phyloP scores from a whole-genome alignment of 2,329 filamentous ascomycete species.

The Herpomyces periplanetae region DNA sequence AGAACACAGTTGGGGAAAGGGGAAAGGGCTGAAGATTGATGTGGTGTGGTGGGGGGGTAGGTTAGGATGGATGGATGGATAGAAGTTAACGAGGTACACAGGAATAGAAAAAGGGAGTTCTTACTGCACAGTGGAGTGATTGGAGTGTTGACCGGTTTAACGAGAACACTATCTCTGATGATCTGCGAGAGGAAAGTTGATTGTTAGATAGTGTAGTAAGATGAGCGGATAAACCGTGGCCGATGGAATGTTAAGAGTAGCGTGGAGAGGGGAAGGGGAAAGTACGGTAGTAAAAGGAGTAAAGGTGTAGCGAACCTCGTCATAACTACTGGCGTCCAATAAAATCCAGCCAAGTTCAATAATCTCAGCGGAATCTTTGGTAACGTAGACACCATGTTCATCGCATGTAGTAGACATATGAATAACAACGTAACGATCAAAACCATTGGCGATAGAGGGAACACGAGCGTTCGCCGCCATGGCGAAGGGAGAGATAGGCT shows the following conservation, averaged over 20 bases:
- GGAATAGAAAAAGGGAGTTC: conserved; percentile 10
- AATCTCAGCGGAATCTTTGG: conserved; percentile 92
- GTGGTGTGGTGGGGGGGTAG: conserved; percentile 3
- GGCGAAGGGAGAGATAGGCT: too few relatives aligned
- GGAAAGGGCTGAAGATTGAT: too few relatives aligned
- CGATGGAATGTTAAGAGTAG: conserved; percentile 3
- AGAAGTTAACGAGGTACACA: conserved; percentile 3
- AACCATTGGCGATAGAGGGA: too few relatives aligned
- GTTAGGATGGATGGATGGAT: conserved; percentile 1
- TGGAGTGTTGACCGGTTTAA: conserved; percentile 91
- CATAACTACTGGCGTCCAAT: conserved; percentile 54
- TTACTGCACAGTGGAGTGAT: conserved; percentile 96
- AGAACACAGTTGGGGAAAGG: too few relatives aligned
- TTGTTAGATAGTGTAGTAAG: conserved; percentile 3
- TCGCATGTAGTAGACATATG: conserved; percentile 96
- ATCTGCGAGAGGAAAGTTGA: conserved; percentile 17
- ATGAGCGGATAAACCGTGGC: conserved; percentile 4
- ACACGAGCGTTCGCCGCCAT: too few relatives aligned
- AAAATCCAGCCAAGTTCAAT: conserved; percentile 97
- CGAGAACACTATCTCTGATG: conserved; percentile 72
- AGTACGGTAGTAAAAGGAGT: conserved; percentile 3
- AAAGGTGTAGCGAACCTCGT: conserved; percentile 26
- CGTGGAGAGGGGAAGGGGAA: neutral
- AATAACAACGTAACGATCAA: conserved; percentile 90
- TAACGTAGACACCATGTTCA: conserved; percentile 95